Conservation (phyloP, 2,329 filamentous ascomycete genomes). For the Curvularia eragrostidis region DNA sequence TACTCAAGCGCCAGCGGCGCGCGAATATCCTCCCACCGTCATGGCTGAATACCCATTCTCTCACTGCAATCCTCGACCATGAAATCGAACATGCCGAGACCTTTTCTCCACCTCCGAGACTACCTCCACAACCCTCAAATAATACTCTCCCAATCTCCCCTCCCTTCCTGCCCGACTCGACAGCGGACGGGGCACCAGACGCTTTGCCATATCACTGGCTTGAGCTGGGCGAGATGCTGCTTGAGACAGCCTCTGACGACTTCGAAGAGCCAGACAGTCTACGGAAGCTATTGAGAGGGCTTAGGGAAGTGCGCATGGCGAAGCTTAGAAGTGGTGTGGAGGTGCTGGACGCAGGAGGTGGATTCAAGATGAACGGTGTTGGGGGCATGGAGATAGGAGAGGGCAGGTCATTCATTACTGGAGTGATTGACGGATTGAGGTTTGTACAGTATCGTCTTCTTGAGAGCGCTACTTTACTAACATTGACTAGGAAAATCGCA, state of each 20-base stretch:
- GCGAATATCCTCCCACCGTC: conserved; percentile 91
- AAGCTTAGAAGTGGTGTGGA: conserved; percentile 82
- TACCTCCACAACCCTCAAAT: conserved; percentile 62
- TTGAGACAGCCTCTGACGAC: conserved; percentile 86
- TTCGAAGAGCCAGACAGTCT: conserved; percentile 76
- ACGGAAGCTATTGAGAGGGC: conserved; percentile 75
- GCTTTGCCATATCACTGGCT: conserved; percentile 94
- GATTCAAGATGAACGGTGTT: conserved; percentile 79
- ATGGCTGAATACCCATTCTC: conserved; percentile 81
- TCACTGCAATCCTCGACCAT: conserved; percentile 77
- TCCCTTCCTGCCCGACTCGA: conserved; percentile 81
- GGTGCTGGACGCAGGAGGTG: conserved; percentile 72
- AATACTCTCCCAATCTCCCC: conserved; percentile 55
- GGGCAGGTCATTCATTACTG: conserved; percentile 80
- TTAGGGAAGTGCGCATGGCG: conserved; percentile 86
- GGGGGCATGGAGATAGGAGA: conserved; percentile 94
- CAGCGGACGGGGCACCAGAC: conserved; percentile 69
- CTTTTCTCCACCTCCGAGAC: conserved; percentile 79
- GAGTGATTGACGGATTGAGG: conserved; percentile 84
- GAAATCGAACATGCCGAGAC: conserved; percentile 76
- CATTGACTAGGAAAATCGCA: conserved; percentile 70
- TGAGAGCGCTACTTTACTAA: conserved; percentile 12
- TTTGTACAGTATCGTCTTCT: conserved; percentile 29
- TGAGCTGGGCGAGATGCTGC: conserved; percentile 84
- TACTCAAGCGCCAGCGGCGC: conserved; percentile 91